Percentiles rank a stretch among this genome's conserved stretches.
Conservation (phyloP, 129 eudicot genomes). For the Saussurea involucrata region DNA sequence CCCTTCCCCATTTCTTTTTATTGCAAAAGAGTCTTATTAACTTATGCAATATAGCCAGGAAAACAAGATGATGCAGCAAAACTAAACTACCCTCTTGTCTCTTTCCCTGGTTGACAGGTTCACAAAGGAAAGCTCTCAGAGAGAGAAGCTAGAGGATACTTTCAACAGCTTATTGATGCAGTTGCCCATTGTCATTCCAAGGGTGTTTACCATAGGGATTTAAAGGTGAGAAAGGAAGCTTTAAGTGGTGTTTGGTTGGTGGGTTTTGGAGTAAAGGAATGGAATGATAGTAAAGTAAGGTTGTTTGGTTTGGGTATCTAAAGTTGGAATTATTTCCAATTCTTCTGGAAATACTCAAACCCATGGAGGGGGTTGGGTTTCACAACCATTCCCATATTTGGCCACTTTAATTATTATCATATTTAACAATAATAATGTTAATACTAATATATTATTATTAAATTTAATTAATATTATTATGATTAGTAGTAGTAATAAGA, state of each 20-base stretch:
- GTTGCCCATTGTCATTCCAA: conserved; percentile 91
- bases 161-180: conserved; percentile 97
- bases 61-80: not conserved
- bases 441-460: not conserved
- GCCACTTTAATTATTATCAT: not conserved
- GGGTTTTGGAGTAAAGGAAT: not conserved
- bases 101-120: conserved; percentile 53
- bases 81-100: conserved; percentile 9
- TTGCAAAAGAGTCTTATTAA: not conserved
- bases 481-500: not conserved
- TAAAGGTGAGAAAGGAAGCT: conserved; percentile 56
- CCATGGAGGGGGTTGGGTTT: not conserved
- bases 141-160: conserved; percentile 75
- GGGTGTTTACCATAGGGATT: conserved; percentile 95
- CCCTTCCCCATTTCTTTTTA: not conserved
- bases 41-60: not conserved
- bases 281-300: not conserved
- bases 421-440: not conserved
- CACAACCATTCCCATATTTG: not conserved
- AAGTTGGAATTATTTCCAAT: not conserved
- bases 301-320: not conserved
- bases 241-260: not conserved
- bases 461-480: not conserved
- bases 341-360: not conserved
- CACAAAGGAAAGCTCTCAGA: conserved; percentile 78